phyloP scores from a whole-genome alignment of 352 stramenopile species.

The Blastocystis sp. region DNA sequence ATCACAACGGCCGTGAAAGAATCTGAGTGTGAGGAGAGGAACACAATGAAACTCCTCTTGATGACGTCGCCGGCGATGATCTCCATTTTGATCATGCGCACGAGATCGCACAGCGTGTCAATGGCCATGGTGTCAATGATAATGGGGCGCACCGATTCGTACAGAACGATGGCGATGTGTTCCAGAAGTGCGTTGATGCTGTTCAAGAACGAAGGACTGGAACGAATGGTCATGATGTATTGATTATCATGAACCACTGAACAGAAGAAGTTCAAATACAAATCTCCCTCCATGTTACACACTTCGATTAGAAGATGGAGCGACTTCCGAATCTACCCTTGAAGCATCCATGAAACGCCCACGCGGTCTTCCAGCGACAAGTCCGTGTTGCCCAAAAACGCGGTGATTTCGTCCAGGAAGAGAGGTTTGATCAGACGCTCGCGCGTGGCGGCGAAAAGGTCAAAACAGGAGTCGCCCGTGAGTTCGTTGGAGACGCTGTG shows the following conservation, averaged over 20 bases:
- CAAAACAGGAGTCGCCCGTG: slow-evolving; percentile 17
- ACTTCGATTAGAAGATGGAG: slow-evolving; percentile 47
- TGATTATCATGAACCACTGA: background rate
- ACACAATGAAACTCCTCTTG: background rate
- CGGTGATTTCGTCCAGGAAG: background rate
- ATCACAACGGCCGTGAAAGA: slow-evolving; percentile 7
- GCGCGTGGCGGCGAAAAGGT: background rate
- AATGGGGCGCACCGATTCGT: slow-evolving; percentile 27
- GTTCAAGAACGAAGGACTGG: background rate
- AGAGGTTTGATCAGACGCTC: background rate
- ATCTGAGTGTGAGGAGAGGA: background rate
- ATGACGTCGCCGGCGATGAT: slow-evolving; percentile 35
- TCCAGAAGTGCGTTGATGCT: slow-evolving; percentile 17
- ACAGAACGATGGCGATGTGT: background rate
- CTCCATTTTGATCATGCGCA: slow-evolving; percentile 59
- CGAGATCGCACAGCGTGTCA: slow-evolving; percentile 21
- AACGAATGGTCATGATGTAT: slow-evolving; percentile 8
- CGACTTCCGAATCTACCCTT: background rate
- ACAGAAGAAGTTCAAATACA: slow-evolving; percentile 41
- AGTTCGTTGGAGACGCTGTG: background rate
- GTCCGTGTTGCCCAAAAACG: background rate
- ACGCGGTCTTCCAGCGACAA: background rate
- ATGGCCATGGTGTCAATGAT: slow-evolving; percentile 15
- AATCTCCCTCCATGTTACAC: background rate
- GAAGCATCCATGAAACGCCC: background rate